Conservation (phyloP, 768 basidiomycete genomes). For the Kwoniella botswanensis region DNA sequence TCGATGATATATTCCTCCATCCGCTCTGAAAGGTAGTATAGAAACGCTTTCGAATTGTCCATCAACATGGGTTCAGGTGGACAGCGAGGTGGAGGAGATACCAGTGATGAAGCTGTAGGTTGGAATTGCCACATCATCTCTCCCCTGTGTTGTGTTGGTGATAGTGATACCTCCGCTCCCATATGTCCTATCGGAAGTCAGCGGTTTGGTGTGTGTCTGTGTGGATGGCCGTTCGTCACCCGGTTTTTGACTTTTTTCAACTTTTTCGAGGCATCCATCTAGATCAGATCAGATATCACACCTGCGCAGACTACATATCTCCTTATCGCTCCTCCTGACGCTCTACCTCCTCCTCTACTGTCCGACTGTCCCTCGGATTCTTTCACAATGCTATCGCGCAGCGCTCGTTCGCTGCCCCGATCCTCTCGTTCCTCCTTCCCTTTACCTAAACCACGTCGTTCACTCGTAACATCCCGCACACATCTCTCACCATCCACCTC, state of each 20-base stretch:
- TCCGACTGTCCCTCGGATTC: neutral
- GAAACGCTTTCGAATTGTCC: neutral
- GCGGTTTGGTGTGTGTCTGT: neutral
- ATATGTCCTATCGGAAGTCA: slow-evolving; percentile 7
- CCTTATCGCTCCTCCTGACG: neutral
- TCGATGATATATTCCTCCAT: neutral
- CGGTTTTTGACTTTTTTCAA: slow-evolving; percentile 4
- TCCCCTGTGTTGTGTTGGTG: neutral
- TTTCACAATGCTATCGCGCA: slow-evolving; percentile 19
- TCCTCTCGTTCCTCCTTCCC: slow-evolving; percentile 2
- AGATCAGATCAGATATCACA: neutral
- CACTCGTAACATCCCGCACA: neutral
- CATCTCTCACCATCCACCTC: slow-evolving; percentile 7
- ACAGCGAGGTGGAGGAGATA: neutral
- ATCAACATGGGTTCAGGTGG: neutral
- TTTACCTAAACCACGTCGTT: slow-evolving; percentile 2
- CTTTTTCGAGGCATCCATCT: slow-evolving; percentile 3
- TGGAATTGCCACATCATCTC: slow-evolving; percentile 2
- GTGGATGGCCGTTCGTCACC: neutral
- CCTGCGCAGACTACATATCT: neutral
- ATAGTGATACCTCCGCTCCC: neutral
- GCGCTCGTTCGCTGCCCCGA: slow-evolving; percentile 7
- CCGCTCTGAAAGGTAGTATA: neutral
- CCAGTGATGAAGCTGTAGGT: neutral
- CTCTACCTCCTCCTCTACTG: neutral